These are phyloP conservation scores for Nicotiana attenuata DNA, from an alignment of 257 asterid species.

Conservation along the genomic window DNA sequence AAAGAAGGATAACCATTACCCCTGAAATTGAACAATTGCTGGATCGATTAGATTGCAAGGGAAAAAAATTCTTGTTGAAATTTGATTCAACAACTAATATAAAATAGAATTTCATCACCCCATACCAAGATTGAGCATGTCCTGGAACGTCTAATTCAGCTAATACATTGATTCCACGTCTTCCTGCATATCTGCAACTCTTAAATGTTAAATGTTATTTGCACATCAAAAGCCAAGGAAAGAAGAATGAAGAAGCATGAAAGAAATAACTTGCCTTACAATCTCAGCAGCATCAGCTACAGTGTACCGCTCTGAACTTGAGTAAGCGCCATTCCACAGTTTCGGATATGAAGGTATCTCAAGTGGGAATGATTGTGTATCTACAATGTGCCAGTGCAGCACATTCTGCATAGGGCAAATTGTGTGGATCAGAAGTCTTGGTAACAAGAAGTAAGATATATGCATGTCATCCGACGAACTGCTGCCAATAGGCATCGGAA, in stretches of 20 bases:
- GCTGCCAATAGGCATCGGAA: background rate
- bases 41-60: background rate
- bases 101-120: background rate
- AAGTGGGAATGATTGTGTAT: constrained; percentile 88
- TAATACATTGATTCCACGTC: constrained; percentile 73
- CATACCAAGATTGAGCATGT: constrained; percentile 86
- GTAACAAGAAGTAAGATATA: background rate
- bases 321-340: constrained; percentile 83
- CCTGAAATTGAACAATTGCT: constrained; percentile 33
- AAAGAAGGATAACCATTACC: constrained; percentile 81
- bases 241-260: background rate
- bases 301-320: constrained; percentile 60
- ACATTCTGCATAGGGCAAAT: constrained; percentile 53
- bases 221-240: background rate
- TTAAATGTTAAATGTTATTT: background rate
- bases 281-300: constrained; percentile 72
- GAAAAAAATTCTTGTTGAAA: background rate
- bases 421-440: background rate
- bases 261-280: constrained; percentile 59
- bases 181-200: constrained; percentile 66
- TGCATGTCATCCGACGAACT: background rate
- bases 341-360: constrained; percentile 86
- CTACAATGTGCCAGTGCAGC: constrained; percentile 98
- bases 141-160: constrained; percentile 97
- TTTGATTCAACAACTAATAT: background rate